phyloP scores from a whole-genome alignment of 345 rosid genomes.

The Hypericum perforatum region DNA sequence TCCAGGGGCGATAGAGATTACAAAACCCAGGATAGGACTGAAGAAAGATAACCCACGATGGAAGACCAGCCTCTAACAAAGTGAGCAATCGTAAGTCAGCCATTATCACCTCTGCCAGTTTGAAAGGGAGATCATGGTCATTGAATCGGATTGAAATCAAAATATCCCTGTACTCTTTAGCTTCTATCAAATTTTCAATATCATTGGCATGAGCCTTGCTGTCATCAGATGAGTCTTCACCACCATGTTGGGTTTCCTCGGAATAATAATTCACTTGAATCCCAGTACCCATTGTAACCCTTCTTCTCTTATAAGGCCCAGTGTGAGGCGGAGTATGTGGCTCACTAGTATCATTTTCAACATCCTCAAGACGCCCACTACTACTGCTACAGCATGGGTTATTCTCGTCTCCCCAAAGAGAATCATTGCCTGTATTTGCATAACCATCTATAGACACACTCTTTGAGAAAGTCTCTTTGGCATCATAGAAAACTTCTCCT shows the following conservation, averaged over 20 bases:
- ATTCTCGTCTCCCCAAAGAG: conserved; percentile 20
- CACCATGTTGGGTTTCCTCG: conserved; percentile 39
- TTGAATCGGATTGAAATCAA: conserved; percentile 15
- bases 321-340: conserved; percentile 68
- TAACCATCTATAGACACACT: conserved; percentile 22
- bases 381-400: conserved; percentile 31
- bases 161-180: conserved; percentile 9
- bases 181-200: not conserved
- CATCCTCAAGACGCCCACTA: conserved; percentile 20
- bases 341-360: conserved; percentile 21
- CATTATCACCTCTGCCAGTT: conserved; percentile 10
- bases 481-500: conserved; percentile 85
- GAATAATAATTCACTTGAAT: conserved; percentile 50
- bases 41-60: conserved; percentile 21
- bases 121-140: conserved; percentile 16
- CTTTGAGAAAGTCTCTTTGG: conserved; percentile 45
- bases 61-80: conserved; percentile 19
- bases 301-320: conserved; percentile 75
- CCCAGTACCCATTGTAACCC: conserved; percentile 33
- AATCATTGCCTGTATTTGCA: conserved; percentile 18
- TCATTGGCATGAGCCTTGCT: too few relatives aligned
- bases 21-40: conserved; percentile 17
- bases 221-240: too few relatives aligned
- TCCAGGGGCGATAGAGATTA: conserved; percentile 16
- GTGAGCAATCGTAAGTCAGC: conserved; percentile 16